Conservation (phyloP, 1,284 basidiomycete genomes). For the Naganishia sp. region DNA sequence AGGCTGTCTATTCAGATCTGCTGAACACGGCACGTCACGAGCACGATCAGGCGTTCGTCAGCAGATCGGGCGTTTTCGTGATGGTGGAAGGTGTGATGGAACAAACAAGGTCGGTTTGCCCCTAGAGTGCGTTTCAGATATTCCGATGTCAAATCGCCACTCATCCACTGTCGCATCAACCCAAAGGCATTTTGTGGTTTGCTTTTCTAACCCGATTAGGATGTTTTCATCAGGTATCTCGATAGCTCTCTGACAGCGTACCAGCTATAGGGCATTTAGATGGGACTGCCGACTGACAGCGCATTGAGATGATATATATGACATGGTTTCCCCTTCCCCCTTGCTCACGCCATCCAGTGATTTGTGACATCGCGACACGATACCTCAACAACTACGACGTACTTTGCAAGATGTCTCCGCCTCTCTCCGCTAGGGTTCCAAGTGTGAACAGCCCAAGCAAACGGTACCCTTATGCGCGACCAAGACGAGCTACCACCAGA, state of each 20-base stretch:
- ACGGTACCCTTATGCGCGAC: slow-evolving; percentile 19
- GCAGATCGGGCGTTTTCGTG: too few relatives aligned
- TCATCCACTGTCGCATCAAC: slow-evolving; percentile 3
- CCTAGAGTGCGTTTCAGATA: not conserved
- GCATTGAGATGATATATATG: not conserved
- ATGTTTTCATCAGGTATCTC: not conserved
- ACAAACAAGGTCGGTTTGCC: too few relatives aligned
- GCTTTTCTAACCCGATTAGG: not conserved
- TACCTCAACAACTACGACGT: not conserved
- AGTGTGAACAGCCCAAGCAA: not conserved
- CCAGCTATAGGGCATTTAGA: not conserved
- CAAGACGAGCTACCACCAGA: slow-evolving; percentile 14
- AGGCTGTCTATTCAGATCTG: too few relatives aligned
- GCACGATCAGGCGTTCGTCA: too few relatives aligned
- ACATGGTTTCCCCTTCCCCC: not conserved
- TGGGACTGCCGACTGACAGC: not conserved
- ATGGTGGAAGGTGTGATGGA: too few relatives aligned
- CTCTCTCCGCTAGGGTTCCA: too few relatives aligned
- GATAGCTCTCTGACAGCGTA: slow-evolving; percentile 9
- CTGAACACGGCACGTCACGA: too few relatives aligned
- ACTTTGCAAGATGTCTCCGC: too few relatives aligned
- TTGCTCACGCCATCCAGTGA: not conserved
- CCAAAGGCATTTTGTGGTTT: not conserved
- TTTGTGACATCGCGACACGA: not conserved
- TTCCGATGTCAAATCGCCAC: slow-evolving; percentile 12